Evolutionary conservation across 2,329 filamentous ascomycete species (phyloP).

Genomic region (Fusarium drepaniforme): DNA sequence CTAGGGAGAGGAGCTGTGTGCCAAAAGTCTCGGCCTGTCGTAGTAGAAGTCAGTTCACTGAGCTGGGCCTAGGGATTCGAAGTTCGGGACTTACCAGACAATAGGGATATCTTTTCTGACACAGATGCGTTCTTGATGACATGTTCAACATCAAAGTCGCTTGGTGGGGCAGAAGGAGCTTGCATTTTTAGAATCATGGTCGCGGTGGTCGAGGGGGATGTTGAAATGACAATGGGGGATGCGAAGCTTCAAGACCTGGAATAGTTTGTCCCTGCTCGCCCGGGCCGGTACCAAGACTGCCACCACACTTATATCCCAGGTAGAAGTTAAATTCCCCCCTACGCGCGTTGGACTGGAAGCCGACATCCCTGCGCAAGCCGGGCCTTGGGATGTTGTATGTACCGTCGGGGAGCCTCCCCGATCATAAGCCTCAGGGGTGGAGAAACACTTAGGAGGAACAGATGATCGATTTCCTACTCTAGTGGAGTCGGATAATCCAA

Average conservation of each 20-base stretch:
- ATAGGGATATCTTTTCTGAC: conserved; percentile 6
- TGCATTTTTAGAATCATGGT: neutral
- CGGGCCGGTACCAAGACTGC: neutral
- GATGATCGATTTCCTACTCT: neutral
- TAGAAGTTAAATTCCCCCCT: no score
- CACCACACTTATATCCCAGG: neutral
- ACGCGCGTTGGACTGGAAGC: no score
- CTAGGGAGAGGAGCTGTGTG: conserved; percentile 9
- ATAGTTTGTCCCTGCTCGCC: neutral
- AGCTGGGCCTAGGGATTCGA: neutral
- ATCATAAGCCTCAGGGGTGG: neutral
- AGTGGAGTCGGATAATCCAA: neutral
- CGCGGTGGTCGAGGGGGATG: neutral
- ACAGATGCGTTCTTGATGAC: conserved; percentile 15
- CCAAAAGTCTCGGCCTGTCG: conserved; percentile 16
- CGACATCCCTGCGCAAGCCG: no score
- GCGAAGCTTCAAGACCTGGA: neutral
- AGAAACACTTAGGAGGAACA: neutral
- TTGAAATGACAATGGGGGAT: neutral
- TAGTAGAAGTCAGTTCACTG: neutral
- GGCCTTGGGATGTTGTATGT: neutral
- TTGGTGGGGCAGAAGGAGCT: neutral
- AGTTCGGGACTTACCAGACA: conserved; percentile 2
- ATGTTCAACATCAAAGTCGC: conserved; percentile 5
- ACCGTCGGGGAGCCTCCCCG: neutral